Percentiles rank a stretch among this genome's conserved stretches.
These are phyloP conservation scores for Sutorius australiensis DNA, from an alignment of 768 basidiomycete genomes.

Conservation along the genomic window DNA sequence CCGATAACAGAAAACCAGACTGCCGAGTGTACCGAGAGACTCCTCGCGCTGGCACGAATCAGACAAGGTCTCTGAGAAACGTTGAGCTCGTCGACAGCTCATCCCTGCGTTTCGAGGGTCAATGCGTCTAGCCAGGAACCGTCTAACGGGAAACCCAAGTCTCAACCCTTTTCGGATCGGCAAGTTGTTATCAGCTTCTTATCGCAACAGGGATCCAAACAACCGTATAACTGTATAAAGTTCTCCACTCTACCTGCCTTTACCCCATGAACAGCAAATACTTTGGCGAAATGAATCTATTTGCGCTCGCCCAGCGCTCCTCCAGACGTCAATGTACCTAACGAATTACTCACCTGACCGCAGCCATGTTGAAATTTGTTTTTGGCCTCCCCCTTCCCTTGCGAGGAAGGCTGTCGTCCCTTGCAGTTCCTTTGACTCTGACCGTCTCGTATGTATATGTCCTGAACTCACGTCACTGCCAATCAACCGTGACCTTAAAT, in stretches of 20 bases:
- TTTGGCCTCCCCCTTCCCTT: background rate
- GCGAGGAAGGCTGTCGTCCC: background rate
- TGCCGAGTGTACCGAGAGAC: conserved; percentile 14
- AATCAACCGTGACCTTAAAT: background rate
- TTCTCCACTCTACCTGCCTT: conserved; percentile 26
- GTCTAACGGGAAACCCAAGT: background rate
- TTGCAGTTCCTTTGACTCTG: background rate
- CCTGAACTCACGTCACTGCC: background rate
- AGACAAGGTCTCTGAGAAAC: no score
- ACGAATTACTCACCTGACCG: conserved; percentile 26
- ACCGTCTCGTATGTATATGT: background rate
- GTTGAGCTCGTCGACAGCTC: background rate
- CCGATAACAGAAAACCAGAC: conserved; percentile 3
- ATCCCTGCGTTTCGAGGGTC: background rate
- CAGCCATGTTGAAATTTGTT: conserved; percentile 10
- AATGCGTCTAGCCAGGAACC: background rate
- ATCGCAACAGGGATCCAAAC: conserved; percentile 15
- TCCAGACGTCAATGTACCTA: conserved; percentile 23
- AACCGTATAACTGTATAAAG: conserved; percentile 15
- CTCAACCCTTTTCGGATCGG: background rate
- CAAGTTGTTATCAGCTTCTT: conserved; percentile 20
- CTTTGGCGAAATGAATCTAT: conserved; percentile 25
- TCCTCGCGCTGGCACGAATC: background rate
- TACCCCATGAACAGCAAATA: conserved; percentile 7
- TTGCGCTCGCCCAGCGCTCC: conserved; percentile 8